A percentile compares a stretch with the other conserved stretches of the same genome.
These are phyloP conservation scores for Fusarium sp. DNA, from an alignment of 2,329 filamentous ascomycete genomes.

Conservation along the genomic window DNA sequence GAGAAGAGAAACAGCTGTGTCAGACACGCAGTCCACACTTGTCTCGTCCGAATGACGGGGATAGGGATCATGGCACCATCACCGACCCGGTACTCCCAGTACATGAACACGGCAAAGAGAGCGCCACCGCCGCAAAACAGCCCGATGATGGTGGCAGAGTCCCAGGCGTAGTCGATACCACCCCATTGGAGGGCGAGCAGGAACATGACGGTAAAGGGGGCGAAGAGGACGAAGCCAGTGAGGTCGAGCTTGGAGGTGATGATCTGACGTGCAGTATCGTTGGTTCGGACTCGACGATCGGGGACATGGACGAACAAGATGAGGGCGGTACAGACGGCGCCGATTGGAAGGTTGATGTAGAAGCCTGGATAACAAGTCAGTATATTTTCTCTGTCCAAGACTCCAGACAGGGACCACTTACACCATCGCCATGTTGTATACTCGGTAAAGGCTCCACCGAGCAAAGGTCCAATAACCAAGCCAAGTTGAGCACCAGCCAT, in stretches of 20 bases:
- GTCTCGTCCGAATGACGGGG: constrained; percentile 54
- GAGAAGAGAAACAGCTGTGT: constrained; percentile 57
- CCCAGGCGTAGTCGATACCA: constrained; percentile 59
- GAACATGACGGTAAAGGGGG: constrained; percentile 59
- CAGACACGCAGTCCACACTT: constrained; percentile 55
- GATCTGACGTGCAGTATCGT: constrained; percentile 25
- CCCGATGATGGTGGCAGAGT: constrained; percentile 55
- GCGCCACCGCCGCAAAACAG: constrained; percentile 56
- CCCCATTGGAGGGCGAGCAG: constrained; percentile 65
- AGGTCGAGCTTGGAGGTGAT: constrained; percentile 54
- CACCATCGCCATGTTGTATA: constrained; percentile 58
- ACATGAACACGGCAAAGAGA: constrained; percentile 55
- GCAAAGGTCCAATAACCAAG: constrained; percentile 58
- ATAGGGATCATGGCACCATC: constrained; percentile 62
- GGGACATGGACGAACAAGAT: constrained; percentile 51
- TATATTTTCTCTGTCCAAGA: not conserved
- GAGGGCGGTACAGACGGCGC: constrained; percentile 47
- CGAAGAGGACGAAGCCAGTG: constrained; percentile 55
- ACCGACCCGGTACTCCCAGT: constrained; percentile 56
- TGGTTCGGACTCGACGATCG: constrained; percentile 38
- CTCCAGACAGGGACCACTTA: constrained; percentile 27
- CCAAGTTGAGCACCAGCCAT: constrained; percentile 54
- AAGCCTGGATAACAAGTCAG: constrained; percentile 48
- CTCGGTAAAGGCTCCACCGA: constrained; percentile 56
- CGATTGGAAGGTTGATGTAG: constrained; percentile 60